A percentile compares a stretch with the other conserved stretches of the same genome.
phyloP scores from a whole-genome alignment of 352 stramenopile genomes.

The Globisporangium viniferum region DNA sequence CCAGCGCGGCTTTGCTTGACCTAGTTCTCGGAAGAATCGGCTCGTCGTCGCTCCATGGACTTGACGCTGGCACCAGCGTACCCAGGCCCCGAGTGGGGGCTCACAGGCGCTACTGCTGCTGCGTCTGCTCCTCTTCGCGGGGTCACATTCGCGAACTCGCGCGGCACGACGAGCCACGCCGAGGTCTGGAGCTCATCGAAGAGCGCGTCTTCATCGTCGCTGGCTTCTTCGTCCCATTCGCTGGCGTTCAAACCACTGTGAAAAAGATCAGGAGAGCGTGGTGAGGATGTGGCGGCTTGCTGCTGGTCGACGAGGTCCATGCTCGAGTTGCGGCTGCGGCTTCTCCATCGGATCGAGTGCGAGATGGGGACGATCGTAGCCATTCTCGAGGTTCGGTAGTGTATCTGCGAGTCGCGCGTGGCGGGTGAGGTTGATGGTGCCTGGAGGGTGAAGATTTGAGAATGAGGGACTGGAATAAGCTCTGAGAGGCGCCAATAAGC shows the following conservation, averaged over 20 bases:
- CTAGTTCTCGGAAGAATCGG: neutral
- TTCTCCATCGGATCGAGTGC: conserved; percentile 48
- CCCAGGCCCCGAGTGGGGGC: neutral
- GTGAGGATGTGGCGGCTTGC: conserved; percentile 12
- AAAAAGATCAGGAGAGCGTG: neutral
- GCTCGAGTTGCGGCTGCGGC: conserved; percentile 49
- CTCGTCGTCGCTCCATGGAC: conserved; percentile 10
- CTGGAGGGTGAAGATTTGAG: neutral
- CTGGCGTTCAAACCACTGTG: neutral
- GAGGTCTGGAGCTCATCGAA: conserved; percentile 37
- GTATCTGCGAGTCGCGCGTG: neutral
- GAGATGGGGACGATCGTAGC: conserved; percentile 56
- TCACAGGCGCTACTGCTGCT: neutral
- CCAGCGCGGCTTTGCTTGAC: neutral
- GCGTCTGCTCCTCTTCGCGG: neutral
- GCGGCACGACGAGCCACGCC: conserved; percentile 41
- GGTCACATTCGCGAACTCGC: conserved; percentile 23
- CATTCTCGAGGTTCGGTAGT: conserved; percentile 21
- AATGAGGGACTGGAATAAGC: neutral
- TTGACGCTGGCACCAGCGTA: conserved; percentile 4
- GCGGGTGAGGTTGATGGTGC: neutral
- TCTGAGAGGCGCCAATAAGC: neutral
- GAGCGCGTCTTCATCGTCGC: conserved; percentile 25
- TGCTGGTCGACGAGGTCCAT: conserved; percentile 24
- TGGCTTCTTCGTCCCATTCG: conserved; percentile 15